Percentiles rank a stretch among this genome's conserved stretches.
phyloP scores from a whole-genome alignment of 2,329 filamentous ascomycete genomes.

The Aspergillus fijiensis region DNA sequence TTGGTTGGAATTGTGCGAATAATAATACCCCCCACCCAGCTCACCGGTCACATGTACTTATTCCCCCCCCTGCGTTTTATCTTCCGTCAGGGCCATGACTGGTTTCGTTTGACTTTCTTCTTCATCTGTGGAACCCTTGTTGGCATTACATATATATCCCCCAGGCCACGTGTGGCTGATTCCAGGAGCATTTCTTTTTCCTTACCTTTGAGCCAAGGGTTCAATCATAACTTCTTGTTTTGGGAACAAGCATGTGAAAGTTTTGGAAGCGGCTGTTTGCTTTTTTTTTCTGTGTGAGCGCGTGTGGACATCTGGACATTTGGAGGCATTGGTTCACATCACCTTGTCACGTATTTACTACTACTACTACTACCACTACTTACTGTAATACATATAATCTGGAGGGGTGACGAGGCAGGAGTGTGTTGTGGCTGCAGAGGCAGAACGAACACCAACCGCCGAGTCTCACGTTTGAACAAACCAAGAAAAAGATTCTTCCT shows the following conservation, averaged over 20 bases:
- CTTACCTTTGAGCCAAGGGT: slow-evolving; percentile 12
- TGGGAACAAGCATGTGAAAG: slow-evolving; percentile 26
- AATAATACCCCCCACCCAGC: background rate
- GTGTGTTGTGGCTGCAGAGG: background rate
- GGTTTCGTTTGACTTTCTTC: slow-evolving; percentile 6
- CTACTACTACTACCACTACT: slow-evolving; percentile 14
- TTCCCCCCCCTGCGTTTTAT: background rate
- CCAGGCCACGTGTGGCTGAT: slow-evolving; percentile 12
- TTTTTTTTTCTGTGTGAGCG: background rate
- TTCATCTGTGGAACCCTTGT: slow-evolving; percentile 2
- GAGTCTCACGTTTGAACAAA: background rate
- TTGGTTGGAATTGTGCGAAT: background rate
- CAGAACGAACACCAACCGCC: background rate
- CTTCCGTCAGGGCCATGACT: background rate
- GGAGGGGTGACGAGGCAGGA: slow-evolving; percentile 11
- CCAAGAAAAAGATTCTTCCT: background rate
- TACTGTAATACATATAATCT: slow-evolving; percentile 18
- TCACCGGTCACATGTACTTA: slow-evolving; percentile 1
- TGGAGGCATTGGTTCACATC: slow-evolving; percentile 13
- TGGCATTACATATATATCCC: slow-evolving; percentile 15
- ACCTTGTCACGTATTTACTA: slow-evolving; percentile 23
- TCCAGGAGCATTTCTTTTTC: slow-evolving; percentile 16
- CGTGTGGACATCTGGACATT: slow-evolving; percentile 19
- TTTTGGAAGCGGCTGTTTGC: slow-evolving; percentile 28
- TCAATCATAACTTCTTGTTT: slow-evolving; percentile 8